phyloP scores from a whole-genome alignment of 2,329 filamentous ascomycete genomes.

The Orbilia quercus region DNA sequence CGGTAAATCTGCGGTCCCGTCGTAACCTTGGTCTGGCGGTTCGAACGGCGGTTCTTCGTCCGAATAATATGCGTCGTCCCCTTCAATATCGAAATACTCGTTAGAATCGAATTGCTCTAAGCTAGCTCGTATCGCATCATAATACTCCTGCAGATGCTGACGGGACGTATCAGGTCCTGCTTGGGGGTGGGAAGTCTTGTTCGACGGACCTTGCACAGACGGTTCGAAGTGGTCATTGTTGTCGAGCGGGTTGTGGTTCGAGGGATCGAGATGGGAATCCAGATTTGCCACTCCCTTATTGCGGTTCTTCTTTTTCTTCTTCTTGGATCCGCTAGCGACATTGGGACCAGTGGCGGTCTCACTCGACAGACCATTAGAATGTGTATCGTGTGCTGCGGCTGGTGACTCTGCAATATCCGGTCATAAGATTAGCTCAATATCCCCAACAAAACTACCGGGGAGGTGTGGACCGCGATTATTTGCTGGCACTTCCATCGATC shows the following conservation, averaged over 20 bases:
- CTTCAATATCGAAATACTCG: constrained; percentile 56
- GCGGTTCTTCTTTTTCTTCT: constrained; percentile 57
- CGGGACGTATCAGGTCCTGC: constrained; percentile 56
- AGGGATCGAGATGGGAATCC: constrained; percentile 51
- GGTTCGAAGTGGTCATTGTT: constrained; percentile 55
- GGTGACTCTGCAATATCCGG: constrained; percentile 35
- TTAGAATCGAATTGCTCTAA: constrained; percentile 57
- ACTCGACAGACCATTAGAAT: constrained; percentile 48
- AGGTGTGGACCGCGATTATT: background rate
- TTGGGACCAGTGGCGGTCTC: constrained; percentile 38
- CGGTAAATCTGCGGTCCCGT: constrained; percentile 41
- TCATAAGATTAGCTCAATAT: constrained; percentile 24
- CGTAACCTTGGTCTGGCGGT: constrained; percentile 43
- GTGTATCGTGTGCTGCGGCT: constrained; percentile 51
- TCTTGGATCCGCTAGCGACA: constrained; percentile 39
- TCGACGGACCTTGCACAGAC: constrained; percentile 57
- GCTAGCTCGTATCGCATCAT: constrained; percentile 56
- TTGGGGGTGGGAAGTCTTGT: constrained; percentile 55
- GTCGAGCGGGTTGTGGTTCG: constrained; percentile 35
- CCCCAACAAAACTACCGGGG: background rate
- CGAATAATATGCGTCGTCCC: constrained; percentile 53
- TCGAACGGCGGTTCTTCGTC: constrained; percentile 50
- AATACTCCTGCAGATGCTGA: constrained; percentile 57
- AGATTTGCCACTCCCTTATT: constrained; percentile 47
- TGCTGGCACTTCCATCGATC: constrained; percentile 17